Evolutionary conservation across 2,329 filamentous ascomycete genomes (phyloP), one percentile per base, ranked within the genome.

Genomic region (Fusarium udum): DNA sequence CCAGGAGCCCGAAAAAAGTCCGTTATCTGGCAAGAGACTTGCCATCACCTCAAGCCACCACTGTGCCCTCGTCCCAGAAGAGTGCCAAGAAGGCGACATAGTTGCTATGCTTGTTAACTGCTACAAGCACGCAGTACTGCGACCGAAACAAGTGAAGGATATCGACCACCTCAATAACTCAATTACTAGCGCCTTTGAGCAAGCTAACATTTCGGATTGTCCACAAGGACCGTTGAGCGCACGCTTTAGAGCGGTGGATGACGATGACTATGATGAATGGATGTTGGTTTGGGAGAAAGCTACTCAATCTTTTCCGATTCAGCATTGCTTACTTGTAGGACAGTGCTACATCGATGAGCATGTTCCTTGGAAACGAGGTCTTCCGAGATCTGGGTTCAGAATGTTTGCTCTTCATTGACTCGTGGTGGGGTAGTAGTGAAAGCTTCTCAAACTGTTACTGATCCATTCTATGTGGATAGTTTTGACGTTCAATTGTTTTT

Each of bases 161-260:
- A 1, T 1, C 2, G 20, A 6, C 10, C 7, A 16, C 28, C 10
- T 49, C 14, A 9, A 13, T 16, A 16, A 13, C 4, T 12, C 2
- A 1, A 49, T 31, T 13, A n/a, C 46, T 1, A 18, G 28, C 5
- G 28, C 14, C 14, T 6, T 48, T 48, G 6, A 31, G 26, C 26
- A 48, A 31, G 26, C 26, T 0, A 31, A 48, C 14, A n/a, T 31
- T 12, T n/a, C 20, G 3, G 20, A 48, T 16, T 31, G 20, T 48
- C 26, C 26, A 0, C 26, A 12, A 16, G 20, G 45, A 16, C 45
- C 20, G 0, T 16, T 12, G 9, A 16, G 10, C 10, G 26, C 26
- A 48, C 6, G 24, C 0, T 46, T 28, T 16, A 31, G 10, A 31
- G 26, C 20, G 4, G 10, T 48, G 14, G 14, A 16, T n/a, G 14